A percentile compares a stretch with the other conserved stretches of the same genome.
phyloP scores from a whole-genome alignment of 2,329 filamentous ascomycete genomes.

The Scedosporium dehoogii region DNA sequence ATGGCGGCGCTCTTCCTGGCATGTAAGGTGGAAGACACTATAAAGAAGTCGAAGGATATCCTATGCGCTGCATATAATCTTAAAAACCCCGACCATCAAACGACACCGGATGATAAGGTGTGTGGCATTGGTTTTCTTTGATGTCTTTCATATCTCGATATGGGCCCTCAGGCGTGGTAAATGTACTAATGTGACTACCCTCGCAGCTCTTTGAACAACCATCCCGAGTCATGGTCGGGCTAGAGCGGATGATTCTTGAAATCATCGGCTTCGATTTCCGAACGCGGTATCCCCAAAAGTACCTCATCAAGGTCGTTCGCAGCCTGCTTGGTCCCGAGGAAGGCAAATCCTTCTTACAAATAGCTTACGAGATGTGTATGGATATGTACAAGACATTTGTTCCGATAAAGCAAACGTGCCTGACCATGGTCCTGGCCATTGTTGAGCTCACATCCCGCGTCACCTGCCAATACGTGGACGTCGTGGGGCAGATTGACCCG shows the following conservation, averaged over 20 bases:
- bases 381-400: conserved; percentile 92
- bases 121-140: conserved; percentile 13
- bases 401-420: conserved; percentile 78
- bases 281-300: conserved; percentile 75
- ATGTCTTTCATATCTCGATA: neutral
- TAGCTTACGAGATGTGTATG: conserved; percentile 72
- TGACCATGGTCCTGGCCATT: conserved; percentile 74
- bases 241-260: conserved; percentile 89
- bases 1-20: conserved; percentile 82
- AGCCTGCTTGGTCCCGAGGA: conserved; percentile 38
- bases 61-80: conserved; percentile 84
- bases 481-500: conserved; percentile 38
- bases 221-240: conserved; percentile 72
- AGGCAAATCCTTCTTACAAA: conserved; percentile 47
- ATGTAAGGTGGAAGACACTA: conserved; percentile 95
- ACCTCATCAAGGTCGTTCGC: conserved; percentile 70
- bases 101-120: conserved; percentile 73
- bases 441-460: conserved; percentile 72
- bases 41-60: conserved; percentile 93
- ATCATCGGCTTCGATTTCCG: conserved; percentile 90
- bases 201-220: conserved; percentile 66
- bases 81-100: conserved; percentile 58
- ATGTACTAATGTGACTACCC: conserved; percentile 7
- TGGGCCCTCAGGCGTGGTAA: no score
- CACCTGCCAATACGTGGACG: conserved; percentile 42